Percentiles rank a stretch among this genome's conserved stretches.
Conservation (phyloP, 306 rosid species). For the Malus fusca region DNA sequence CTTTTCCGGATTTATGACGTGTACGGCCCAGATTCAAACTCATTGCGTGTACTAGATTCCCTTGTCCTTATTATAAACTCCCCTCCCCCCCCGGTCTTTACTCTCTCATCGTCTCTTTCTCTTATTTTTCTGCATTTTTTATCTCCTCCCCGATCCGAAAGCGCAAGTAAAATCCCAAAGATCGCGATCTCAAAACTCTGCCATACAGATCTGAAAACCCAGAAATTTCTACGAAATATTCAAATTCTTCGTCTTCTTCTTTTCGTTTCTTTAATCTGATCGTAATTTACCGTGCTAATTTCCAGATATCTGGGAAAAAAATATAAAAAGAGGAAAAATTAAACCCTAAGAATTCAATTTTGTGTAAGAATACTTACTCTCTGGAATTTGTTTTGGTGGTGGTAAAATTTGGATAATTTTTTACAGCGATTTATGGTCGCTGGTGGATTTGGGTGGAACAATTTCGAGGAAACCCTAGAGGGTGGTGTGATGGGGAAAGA, state of each 20-base stretch:
- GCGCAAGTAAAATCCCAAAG: background rate
- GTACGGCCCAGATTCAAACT: slow-evolving; percentile 58
- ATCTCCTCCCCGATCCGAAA: background rate
- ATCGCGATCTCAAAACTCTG: background rate
- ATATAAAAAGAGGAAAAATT: background rate
- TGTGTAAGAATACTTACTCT: background rate
- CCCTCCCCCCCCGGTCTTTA: background rate
- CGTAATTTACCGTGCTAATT: background rate
- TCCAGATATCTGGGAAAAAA: slow-evolving; percentile 15
- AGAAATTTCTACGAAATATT: background rate
- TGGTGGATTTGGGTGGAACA: slow-evolving; percentile 28
- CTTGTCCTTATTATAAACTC: slow-evolving; percentile 1
- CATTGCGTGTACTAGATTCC: slow-evolving; percentile 24
- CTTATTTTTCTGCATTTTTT: background rate
- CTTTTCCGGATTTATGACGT: slow-evolving; percentile 54
- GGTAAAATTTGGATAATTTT: background rate
- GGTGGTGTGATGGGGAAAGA: slow-evolving; percentile 45
- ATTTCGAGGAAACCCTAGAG: slow-evolving; percentile 19
- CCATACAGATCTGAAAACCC: slow-evolving; percentile 18
- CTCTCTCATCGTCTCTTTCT: too few species aligned
- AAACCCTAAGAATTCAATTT: slow-evolving; percentile 14
- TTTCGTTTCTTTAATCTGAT: background rate
- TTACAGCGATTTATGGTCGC: slow-evolving; percentile 41
- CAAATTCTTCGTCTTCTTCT: too few species aligned
- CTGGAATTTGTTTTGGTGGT: too few species aligned